These are phyloP conservation scores for Aschersonia sp. DNA, from an alignment of 2,329 filamentous ascomycete species.

Conservation along the genomic window DNA sequence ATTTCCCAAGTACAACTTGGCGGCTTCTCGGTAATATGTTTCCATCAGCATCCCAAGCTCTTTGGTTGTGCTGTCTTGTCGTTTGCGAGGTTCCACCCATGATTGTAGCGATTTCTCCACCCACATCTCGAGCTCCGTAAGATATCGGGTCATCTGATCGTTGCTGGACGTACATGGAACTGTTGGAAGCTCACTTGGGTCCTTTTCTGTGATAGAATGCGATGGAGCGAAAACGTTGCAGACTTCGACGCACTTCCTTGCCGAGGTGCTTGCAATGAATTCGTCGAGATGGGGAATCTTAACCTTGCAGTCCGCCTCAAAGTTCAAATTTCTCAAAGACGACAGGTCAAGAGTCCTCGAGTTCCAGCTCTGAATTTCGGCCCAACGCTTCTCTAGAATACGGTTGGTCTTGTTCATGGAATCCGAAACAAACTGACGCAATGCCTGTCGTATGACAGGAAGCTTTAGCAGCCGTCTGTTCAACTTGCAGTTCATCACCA, in stretches of 20 bases:
- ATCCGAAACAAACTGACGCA: background rate
- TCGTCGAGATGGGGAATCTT: conserved; percentile 4
- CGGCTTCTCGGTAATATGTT: conserved; percentile 18
- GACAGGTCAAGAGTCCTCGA: conserved; percentile 23
- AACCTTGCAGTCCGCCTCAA: conserved; percentile 2
- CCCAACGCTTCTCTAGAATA: conserved; percentile 1
- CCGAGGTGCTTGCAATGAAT: background rate
- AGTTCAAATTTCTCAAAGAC: conserved; percentile 1
- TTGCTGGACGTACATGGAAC: background rate
- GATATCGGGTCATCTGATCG: background rate
- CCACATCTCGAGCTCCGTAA: conserved; percentile 30
- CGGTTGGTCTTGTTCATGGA: conserved; percentile 1
- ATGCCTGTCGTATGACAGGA: background rate
- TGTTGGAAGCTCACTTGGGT: background rate
- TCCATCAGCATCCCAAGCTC: conserved; percentile 17
- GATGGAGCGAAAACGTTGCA: background rate
- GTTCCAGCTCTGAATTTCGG: conserved; percentile 33
- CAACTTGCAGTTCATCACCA: conserved; percentile 27
- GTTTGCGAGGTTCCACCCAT: conserved; percentile 21
- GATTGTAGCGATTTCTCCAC: conserved; percentile 20
- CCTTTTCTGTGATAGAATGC: background rate
- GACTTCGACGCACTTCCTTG: background rate
- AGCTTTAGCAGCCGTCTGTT: conserved; percentile 25
- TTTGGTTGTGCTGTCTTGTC: conserved; percentile 10
- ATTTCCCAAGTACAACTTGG: conserved; percentile 17